A percentile compares a stretch with the other conserved stretches of the same genome.
Evolutionary conservation across 225 moss, liverwort and hornwort genomes (phyloP).

Genomic region (Sphagnum contortum): DNA sequence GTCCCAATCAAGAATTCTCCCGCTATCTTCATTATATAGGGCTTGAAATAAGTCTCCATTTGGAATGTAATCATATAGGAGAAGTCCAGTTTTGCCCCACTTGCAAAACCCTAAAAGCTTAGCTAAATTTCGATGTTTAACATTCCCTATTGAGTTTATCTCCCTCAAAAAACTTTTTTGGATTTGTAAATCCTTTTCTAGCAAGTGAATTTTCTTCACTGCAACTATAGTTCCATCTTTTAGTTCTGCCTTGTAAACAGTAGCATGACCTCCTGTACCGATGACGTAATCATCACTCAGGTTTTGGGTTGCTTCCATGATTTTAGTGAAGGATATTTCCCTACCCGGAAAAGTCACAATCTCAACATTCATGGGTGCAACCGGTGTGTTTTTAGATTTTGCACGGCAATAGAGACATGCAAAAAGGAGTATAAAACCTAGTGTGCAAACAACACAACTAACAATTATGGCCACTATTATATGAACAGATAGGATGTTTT

Average conservation of each 20-base stretch:
- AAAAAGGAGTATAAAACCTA: conserved; percentile 10
- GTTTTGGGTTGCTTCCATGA: conserved; percentile 57
- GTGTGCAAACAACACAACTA: conserved; percentile 22
- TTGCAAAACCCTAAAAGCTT: conserved; percentile 59
- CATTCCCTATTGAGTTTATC: conserved; percentile 47
- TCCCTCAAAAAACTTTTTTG: conserved; percentile 51
- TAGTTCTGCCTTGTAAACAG: conserved; percentile 45
- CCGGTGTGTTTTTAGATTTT: conserved; percentile 18
- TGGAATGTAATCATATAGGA: conserved; percentile 56
- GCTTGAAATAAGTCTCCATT: conserved; percentile 56
- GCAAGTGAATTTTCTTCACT: conserved; percentile 43
- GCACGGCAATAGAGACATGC: conserved; percentile 17
- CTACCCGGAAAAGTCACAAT: conserved; percentile 24
- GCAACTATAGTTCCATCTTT: conserved; percentile 21
- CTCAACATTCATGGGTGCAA: conserved; percentile 22
- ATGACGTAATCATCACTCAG: conserved; percentile 40
- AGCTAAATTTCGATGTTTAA: conserved; percentile 51
- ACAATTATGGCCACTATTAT: conserved; percentile 32
- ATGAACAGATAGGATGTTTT: conserved; percentile 14
- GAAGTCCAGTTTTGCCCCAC: conserved; percentile 41
- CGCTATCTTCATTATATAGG: conserved; percentile 32
- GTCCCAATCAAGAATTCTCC: conserved; percentile 39
- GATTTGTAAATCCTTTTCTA: conserved; percentile 26
- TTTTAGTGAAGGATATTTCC: conserved; percentile 31
- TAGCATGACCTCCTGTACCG: conserved; percentile 57